Percentiles rank a stretch among this genome's conserved stretches.
Evolutionary conservation across 345 rosid species (phyloP).

Genomic region (Adansonia digitata): DNA sequence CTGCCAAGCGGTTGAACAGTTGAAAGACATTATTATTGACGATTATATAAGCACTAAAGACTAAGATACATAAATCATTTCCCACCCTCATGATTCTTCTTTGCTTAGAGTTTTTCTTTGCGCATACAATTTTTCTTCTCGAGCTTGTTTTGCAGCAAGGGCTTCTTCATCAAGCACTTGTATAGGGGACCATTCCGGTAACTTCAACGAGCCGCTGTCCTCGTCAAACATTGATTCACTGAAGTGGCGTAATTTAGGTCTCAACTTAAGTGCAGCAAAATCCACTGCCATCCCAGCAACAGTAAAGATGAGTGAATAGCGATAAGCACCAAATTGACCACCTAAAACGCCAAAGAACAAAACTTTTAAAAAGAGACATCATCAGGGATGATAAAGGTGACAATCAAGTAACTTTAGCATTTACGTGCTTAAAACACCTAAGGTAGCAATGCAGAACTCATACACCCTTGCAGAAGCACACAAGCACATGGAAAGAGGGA

Average conservation of each 20-base stretch:
- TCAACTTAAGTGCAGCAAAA: conserved; percentile 46
- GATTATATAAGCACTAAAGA: neutral
- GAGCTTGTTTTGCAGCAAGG: conserved; percentile 63
- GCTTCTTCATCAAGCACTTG: conserved; percentile 80
- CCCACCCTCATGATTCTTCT: conserved; percentile 48
- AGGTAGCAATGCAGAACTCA: neutral
- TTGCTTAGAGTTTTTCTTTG: conserved; percentile 47
- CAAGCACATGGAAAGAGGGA: neutral
- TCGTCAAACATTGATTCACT: conserved; percentile 25
- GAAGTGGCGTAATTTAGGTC: conserved; percentile 32
- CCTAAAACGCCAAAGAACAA: conserved; percentile 36
- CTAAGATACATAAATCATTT: neutral
- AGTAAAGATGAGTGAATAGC: conserved; percentile 67
- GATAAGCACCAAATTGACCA: conserved; percentile 68
- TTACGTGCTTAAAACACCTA: neutral
- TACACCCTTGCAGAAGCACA: neutral
- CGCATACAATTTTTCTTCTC: conserved; percentile 44
- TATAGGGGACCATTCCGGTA: conserved; percentile 87
- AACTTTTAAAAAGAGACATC: neutral
- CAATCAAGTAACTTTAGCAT: neutral
- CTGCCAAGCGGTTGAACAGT: neutral
- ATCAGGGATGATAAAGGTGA: neutral
- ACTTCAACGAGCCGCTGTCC: conserved; percentile 36
- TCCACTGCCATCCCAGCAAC: conserved; percentile 54
- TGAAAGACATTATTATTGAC: neutral